Conservation (phyloP, 108 stramenopile species). For the Chaetoceros tenuissimus region DNA sequence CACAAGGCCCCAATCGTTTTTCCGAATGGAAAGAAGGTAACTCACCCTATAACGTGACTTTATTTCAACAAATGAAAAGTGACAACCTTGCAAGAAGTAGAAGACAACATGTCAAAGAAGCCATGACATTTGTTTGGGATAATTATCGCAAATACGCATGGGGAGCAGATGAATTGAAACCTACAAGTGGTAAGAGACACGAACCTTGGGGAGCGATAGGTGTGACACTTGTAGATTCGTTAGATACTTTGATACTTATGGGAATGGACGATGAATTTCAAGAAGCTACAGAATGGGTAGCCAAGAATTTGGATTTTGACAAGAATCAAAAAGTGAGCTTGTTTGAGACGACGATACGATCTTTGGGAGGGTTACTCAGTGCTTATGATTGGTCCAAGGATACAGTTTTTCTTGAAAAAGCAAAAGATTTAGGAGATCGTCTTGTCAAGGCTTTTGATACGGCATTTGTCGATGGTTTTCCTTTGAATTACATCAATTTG, state of each 20-base stretch:
- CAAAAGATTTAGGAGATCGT: slow-evolving; percentile 20
- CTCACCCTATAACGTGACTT: not conserved
- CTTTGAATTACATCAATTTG: not conserved
- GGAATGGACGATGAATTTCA: slow-evolving; percentile 60
- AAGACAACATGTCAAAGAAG: slow-evolving; percentile 14
- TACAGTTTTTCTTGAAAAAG: slow-evolving; percentile 11
- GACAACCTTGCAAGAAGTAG: slow-evolving; percentile 16
- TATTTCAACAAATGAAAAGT: not conserved
- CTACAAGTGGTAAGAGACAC: slow-evolving; percentile 11
- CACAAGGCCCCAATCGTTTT: too few species aligned
- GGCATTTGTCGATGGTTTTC: slow-evolving; percentile 17
- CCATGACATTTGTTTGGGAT: slow-evolving; percentile 26
- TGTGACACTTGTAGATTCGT: slow-evolving; percentile 64
- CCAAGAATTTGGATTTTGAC: slow-evolving; percentile 23
- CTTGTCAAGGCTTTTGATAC: slow-evolving; percentile 17
- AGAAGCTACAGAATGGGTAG: slow-evolving; percentile 52
- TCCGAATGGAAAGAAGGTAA: not conserved
- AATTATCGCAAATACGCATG: slow-evolving; percentile 25
- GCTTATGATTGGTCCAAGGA: slow-evolving; percentile 50
- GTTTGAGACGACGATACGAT: slow-evolving; percentile 98
- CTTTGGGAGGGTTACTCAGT: slow-evolving; percentile 18
- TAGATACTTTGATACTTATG: slow-evolving; percentile 78
- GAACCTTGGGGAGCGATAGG: slow-evolving; percentile 54
- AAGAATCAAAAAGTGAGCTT: slow-evolving; percentile 53
- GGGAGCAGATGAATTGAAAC: slow-evolving; percentile 35